Evolutionary conservation across 305 asterid species (phyloP), one percentile per base, ranked within the genome.

Genomic region (Euphrasia arctica): DNA sequence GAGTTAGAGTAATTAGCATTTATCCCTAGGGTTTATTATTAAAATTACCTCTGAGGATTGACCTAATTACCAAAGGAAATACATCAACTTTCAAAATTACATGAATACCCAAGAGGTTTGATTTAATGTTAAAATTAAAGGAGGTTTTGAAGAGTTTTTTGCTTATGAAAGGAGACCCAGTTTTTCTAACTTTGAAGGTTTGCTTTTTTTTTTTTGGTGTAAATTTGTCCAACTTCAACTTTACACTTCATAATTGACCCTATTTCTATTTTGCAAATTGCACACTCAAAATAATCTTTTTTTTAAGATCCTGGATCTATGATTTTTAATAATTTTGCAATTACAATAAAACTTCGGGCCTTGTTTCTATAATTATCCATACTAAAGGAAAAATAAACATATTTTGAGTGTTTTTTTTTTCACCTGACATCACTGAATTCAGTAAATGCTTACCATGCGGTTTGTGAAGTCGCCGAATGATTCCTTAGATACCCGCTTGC

Each of bases 391-490:
- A n/a, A n/a, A n/a, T n/a, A n/a, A n/a, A n/a, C n/a, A n/a, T n/a
- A n/a, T 2, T 41, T 41, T 6, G 47, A 41, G 9, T 6, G 9
- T 6, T 6, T 9, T 41, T 41, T 41, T 41, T 41, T 41, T 41
- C 6, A 3, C 47, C 2, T 41, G 47, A 41, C 1, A 41, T 41
- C 12, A 41, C 11, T 41, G 47, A 9, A 41, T 41, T 9, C 9
- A 41, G 47, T 57, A 64, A 56, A 22, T 54, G 70, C 85, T 50
- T 77, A 89, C 96, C 92, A 76, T 34, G 68, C 98, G 98, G 82
- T 74, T 81, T 55, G 92, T 71, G 83, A 89, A 91, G 75, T 82
- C 86, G 32, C 98, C 98, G 41, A 91, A 87, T 72, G 95, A 83
- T 83, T 91, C 98, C 60, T 75, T 83, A 2, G 95, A 70, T 4